phyloP scores from a whole-genome alignment of 2,329 filamentous ascomycete species.

The Fusarium torulosum region DNA sequence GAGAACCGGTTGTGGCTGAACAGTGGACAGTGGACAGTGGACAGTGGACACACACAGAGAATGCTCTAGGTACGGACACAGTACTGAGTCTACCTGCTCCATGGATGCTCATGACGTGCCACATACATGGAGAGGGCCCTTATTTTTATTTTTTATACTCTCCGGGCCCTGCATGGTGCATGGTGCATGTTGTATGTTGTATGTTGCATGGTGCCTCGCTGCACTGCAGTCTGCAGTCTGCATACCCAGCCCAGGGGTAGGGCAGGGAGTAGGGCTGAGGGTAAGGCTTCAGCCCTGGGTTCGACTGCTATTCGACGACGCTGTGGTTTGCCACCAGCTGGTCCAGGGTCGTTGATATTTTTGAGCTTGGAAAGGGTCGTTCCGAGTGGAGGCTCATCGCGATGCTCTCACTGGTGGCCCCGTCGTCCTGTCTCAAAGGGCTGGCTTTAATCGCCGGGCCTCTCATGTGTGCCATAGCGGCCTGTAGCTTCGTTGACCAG shows the following conservation, averaged over 20 bases:
- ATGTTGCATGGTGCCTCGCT: slow-evolving; percentile 27
- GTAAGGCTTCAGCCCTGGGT: slow-evolving; percentile 40
- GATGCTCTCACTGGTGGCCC: slow-evolving; percentile 38
- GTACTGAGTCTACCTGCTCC: not conserved
- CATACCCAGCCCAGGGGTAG: slow-evolving; percentile 36
- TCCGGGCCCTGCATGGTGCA: slow-evolving; percentile 29
- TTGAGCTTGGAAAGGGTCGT: slow-evolving; percentile 46
- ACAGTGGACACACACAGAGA: not conserved
- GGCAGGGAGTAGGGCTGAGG: slow-evolving; percentile 46
- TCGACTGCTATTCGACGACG: slow-evolving; percentile 37
- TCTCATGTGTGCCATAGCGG: slow-evolving; percentile 35
- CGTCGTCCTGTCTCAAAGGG: slow-evolving; percentile 33
- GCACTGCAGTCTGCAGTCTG: slow-evolving; percentile 12
- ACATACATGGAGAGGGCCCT: slow-evolving; percentile 17
- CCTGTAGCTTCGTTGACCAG: slow-evolving; percentile 12
- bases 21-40: slow-evolving; percentile 5
- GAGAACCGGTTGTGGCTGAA: slow-evolving; percentile 30
- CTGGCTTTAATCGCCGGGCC: slow-evolving; percentile 41
- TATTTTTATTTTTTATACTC: slow-evolving; percentile 35
- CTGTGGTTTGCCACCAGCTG: slow-evolving; percentile 47
- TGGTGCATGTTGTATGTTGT: slow-evolving; percentile 17
- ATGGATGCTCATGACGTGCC: slow-evolving; percentile 43
- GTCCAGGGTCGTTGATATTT: slow-evolving; percentile 42
- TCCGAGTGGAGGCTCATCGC: slow-evolving; percentile 42
- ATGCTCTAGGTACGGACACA: too few relatives aligned